Base-by-base conservation (phyloP, 140 eudicot species). In the Cichorium intybus region DNA sequence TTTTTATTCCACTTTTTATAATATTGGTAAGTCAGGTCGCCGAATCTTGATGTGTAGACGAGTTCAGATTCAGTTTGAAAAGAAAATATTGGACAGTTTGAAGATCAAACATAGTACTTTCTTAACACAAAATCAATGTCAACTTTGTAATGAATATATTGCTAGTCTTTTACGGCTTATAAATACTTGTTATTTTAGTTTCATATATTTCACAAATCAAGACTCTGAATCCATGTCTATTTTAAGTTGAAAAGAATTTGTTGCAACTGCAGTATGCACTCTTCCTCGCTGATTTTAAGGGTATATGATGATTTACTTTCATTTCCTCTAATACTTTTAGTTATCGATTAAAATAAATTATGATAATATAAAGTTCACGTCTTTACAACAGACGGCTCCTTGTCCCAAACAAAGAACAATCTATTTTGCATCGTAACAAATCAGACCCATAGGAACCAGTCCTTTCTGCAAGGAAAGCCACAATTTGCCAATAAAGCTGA, bases 1-100 rank as follows among this genome's bases (percentile, higher is more conserved):
- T 70, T 26, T 54, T 18, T 37, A 46, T 48, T 63, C 56, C 56
- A 17, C 50, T 43, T 53, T 46, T 24, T 24, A 48, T 35, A 34
- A 74, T 74, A 56, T 16, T 61, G 56, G 35, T 62, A 51, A 12
- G 27, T 37, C 50, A 15, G 48, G 22, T 46, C 61, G 18, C 26
- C 26, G 15, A 24, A 69, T 33, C 48, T 56, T 60, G 22, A 31
- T 47, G 26, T 11, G 34, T 10, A 56, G 46, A 52, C 17, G 61
- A 66, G 33, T 48, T 54, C 72, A 18, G 27, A 57, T 28, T 69
- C 50, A 50, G 34, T 45, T 57, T 34, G 12, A 1, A 27, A 28
- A 15, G 18, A 5, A 43, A 43, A 43, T 6, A 41, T 41, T 37
- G 2, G 46, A 37, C 46, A 12, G 14, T 41, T 41, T 2, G 0